Conservation (phyloP, 73 alveolate species). For the Breviolum minutum region DNA sequence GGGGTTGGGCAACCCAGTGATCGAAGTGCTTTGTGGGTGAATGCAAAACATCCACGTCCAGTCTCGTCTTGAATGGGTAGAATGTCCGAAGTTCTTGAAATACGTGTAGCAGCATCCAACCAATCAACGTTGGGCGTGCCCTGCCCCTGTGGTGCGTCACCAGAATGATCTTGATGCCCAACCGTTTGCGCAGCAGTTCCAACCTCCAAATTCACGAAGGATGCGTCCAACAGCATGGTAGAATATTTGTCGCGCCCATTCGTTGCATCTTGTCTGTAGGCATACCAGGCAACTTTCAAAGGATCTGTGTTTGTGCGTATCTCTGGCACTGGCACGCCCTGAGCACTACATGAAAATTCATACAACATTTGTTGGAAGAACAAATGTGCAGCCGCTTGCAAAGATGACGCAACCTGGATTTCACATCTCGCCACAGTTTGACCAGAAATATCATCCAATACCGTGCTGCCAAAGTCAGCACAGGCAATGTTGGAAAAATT, state of each 20-base stretch:
- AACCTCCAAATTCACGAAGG: not conserved
- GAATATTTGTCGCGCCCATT: conserved; percentile 6
- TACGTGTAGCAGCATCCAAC: not conserved
- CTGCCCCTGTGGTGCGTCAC: too few species aligned
- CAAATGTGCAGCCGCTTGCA: not conserved
- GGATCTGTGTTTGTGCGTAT: not conserved
- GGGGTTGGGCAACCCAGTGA: not conserved
- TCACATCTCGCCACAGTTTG: not conserved
- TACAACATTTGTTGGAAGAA: not conserved
- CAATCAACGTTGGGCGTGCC: not conserved
- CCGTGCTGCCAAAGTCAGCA: not conserved
- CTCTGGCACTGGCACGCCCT: too few species aligned
- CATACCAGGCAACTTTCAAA: not conserved
- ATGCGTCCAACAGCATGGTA: not conserved
- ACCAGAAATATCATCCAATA: not conserved
- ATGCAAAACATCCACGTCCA: not conserved
- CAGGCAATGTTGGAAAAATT: not conserved
- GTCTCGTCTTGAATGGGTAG: not conserved
- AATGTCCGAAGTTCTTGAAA: not conserved
- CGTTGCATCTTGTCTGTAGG: not conserved
- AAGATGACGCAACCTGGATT: not conserved
- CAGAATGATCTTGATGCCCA: too few species aligned
- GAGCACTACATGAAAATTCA: not conserved
- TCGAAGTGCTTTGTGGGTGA: not conserved
- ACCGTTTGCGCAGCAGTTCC: too few species aligned